Conservation (phyloP, 371 early-diverging fungal species). For the Coemansia sp. region DNA sequence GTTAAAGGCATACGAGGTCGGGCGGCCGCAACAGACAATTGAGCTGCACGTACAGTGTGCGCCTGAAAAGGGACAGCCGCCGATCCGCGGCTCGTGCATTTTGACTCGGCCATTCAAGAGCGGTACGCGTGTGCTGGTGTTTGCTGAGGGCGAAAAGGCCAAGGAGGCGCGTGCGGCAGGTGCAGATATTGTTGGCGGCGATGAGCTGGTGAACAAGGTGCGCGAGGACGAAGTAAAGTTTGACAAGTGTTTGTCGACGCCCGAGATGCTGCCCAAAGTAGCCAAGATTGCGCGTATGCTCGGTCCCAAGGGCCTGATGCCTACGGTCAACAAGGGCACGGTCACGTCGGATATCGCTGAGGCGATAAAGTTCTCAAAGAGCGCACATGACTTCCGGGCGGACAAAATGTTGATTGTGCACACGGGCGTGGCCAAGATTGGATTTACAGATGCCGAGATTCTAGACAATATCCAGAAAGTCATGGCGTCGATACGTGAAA, state of each 20-base stretch:
- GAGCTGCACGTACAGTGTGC: slow-evolving; percentile 73
- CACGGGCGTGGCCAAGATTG: slow-evolving; percentile 58
- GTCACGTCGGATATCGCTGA: slow-evolving; percentile 66
- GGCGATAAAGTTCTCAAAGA: slow-evolving; percentile 63
- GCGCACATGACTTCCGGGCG: slow-evolving; percentile 74
- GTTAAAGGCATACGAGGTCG: slow-evolving; percentile 68
- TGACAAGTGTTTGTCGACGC: slow-evolving; percentile 85
- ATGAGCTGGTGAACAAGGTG: slow-evolving; percentile 80
- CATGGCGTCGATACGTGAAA: slow-evolving; percentile 45
- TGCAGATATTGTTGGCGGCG: slow-evolving; percentile 82
- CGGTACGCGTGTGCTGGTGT: slow-evolving; percentile 68
- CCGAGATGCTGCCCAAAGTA: slow-evolving; percentile 85
- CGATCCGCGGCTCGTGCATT: slow-evolving; percentile 72
- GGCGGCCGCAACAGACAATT: slow-evolving; percentile 64
- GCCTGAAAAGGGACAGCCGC: slow-evolving; percentile 72
- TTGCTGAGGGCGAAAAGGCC: slow-evolving; percentile 70
- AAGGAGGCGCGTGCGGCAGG: slow-evolving; percentile 80
- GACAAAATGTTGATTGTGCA: slow-evolving; percentile 74
- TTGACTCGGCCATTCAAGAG: slow-evolving; percentile 68
- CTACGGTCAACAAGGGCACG: slow-evolving; percentile 86
- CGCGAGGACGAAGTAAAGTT: slow-evolving; percentile 67
- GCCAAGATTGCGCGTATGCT: slow-evolving; percentile 87
- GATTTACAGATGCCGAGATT: slow-evolving; percentile 38
- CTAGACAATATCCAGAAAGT: slow-evolving; percentile 22
- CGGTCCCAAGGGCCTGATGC: slow-evolving; percentile 96